A percentile compares a stretch with the other conserved stretches of the same genome.
Conservation (phyloP, 129 eudicot species). For the Ambrosia trifida region DNA sequence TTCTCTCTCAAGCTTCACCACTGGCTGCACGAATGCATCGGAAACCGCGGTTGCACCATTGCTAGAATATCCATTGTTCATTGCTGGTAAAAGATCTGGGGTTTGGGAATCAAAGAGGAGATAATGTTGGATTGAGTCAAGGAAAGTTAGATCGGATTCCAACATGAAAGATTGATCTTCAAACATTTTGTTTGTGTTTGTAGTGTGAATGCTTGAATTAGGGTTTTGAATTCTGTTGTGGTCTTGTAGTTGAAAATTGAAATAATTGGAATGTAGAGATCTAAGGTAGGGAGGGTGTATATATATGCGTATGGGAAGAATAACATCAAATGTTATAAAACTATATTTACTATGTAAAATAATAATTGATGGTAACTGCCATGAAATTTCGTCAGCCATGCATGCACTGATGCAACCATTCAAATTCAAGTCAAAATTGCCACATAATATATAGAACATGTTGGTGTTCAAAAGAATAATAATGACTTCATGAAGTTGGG, state of each 20-base stretch:
- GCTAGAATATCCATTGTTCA: constrained; percentile 3
- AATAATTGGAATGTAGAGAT: neutral
- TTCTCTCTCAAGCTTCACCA: neutral
- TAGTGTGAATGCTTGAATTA: neutral
- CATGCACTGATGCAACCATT: neutral
- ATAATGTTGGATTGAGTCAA: constrained; percentile 41
- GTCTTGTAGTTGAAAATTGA: constrained; percentile 18
- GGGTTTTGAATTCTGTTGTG: constrained; percentile 11
- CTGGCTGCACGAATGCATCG: constrained; percentile 1
- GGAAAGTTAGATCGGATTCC: constrained; percentile 44
- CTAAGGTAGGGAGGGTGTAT: constrained; percentile 18
- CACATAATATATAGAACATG: too few relatives aligned
- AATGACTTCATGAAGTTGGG: too few relatives aligned
- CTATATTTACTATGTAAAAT: neutral
- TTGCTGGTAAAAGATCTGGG: constrained; percentile 28
- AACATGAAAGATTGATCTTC: constrained; percentile 32
- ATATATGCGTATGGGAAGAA: constrained; percentile 10
- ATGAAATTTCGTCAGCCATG: neutral
- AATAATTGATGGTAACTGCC: neutral
- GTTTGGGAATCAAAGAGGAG: constrained; percentile 43
- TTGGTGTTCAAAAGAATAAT: too few relatives aligned
- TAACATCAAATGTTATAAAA: neutral
- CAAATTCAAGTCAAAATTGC: neutral
- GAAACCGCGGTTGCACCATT: constrained; percentile 6
- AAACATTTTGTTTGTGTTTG: constrained; percentile 19